Base-by-base conservation (phyloP, 192 early-diverging fungal genomes). In the Mortierella claussenii region DNA sequence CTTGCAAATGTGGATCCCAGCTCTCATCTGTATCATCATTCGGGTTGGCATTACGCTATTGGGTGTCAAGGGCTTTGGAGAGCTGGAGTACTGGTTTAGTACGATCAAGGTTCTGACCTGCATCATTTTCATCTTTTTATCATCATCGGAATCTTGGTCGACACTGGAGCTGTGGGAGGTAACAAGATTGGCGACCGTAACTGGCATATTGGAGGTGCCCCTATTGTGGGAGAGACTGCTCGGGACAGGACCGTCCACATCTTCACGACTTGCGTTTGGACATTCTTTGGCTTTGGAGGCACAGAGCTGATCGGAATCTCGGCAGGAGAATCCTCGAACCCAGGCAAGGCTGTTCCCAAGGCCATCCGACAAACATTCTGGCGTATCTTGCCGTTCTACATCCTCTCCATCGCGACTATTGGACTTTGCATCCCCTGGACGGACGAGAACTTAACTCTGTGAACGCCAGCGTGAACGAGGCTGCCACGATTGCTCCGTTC, bases 271-370 rank as follows among this genome's bases (percentile, higher is more conserved):
- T 88, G 94, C 58, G 86, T 91, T 28, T 88, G 87, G 30, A 92
- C 94, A 15, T 91, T 89, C 31, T 94, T 94, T 69, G 89, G 91
- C 52, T 90, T 93, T 78, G 89, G 90, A 69, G 95, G 95, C 34
- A 95, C 95, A 13, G 95, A 97, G 66, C 81, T 97, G 11, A 87
- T 97, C 43, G 95, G 94, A 48, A 88, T 97, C 64, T 93, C 95
- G 12, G 93, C 93, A 33, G 95, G 94, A 74, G 95, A 97, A 79
- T 88, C 90, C 32, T 85, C 87, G 20, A 97, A 97, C 81, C 95
- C 95, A 21, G 80, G 81, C 21, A 89, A 91, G 55, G 87, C 87
- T 51, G 81, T 93, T 18, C 92, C 92, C 47, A 78, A 81, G 11
- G 91, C 89, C 11, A 93, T 93, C 54, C 81, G 86, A 23, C 85